Base-by-base conservation (phyloP, 768 basidiomycete species). In the Boletus bicolor region DNA sequence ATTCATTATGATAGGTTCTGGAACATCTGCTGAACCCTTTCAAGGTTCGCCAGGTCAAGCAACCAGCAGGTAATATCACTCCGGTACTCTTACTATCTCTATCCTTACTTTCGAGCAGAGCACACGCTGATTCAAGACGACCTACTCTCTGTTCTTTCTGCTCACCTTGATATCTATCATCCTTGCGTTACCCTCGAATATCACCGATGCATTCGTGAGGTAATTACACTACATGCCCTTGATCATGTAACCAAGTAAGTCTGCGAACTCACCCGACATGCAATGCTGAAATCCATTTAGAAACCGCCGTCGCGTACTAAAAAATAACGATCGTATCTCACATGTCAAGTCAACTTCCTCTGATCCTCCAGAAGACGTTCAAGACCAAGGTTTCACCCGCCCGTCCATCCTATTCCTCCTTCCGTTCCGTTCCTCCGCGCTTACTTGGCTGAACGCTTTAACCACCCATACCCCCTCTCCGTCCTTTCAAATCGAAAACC, bases 301-400 rank as follows among this genome's bases (percentile, higher is more conserved):
- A 78, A 97, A 95, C 64, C 91, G 96, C 21, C 85, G 90, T 17
- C 82, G 84, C 9, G 81, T 99, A 35, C 77, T 98, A 2, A 95
- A 95, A 72, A 98, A 95, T 72, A 98, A 98, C 64, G 93, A 96
- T 60, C 89, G 89, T 39, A 78, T 98, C n/a, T 79, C 89, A 0
- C 82, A 86, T 59, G 83, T 85, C 10, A 72, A 79, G 10, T 87
- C 90, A 69, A 68, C 79, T 15, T 76, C 79, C 48, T 72, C 75
- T 7, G 76, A 83, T 24, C 77, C 82, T 2, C 85, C 86, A 2
- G 84, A 87, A 71, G 85, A 91, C 57, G 80, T 91, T 14, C 91
- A 92, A 73, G 97, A 99, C 67, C 97, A 98, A 79, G 96, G 96
- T 28, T 98, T 98, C 74, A 97, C 95, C 7, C 89, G 97, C 6